Conservation (phyloP, 129 eudicot species). For the Sambucus nigra region DNA sequence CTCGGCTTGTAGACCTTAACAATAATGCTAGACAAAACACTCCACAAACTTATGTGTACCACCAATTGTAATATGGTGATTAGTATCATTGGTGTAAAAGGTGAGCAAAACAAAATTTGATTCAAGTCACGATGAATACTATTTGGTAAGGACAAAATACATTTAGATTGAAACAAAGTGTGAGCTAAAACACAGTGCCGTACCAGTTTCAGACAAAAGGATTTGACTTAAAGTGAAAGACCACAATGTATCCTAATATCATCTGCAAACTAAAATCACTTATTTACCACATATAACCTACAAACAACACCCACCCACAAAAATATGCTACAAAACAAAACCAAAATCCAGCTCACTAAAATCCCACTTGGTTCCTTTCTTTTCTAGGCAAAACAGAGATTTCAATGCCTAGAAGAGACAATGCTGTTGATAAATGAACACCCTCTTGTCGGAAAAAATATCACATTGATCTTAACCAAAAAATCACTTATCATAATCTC, state of each 20-base stretch:
- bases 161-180: background rate
- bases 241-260: no score
- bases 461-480: background rate
- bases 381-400: background rate
- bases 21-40: no score
- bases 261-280: background rate
- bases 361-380: background rate
- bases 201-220: no score
- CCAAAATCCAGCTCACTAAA: background rate
- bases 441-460: background rate
- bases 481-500: background rate
- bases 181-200: no score
- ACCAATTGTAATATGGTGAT: no score
- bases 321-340: constrained; percentile 4
- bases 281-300: background rate
- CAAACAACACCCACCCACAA: background rate
- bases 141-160: no score
- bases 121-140: no score
- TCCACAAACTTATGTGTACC: no score
- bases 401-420: background rate
- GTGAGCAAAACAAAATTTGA: no score
- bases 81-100: no score
- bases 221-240: no score
- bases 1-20: no score
- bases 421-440: background rate